Percentiles rank a stretch among this genome's conserved stretches.
These are phyloP conservation scores for Daldinia caldariorum DNA, from an alignment of 495 filamentous ascomycete genomes.

Conservation along the genomic window DNA sequence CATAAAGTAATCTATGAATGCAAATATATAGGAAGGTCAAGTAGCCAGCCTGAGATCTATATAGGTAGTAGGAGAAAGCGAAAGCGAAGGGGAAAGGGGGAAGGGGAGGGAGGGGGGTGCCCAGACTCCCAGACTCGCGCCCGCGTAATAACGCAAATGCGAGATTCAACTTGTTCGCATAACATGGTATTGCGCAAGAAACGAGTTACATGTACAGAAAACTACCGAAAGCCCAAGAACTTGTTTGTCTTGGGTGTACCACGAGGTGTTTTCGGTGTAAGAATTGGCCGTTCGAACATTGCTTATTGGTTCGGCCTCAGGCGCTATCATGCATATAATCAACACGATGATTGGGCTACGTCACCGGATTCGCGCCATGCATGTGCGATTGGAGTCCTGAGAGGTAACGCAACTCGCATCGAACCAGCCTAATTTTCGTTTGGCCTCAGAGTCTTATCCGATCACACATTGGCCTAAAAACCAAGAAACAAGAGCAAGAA, in stretches of 20 bases:
- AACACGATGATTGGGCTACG: conserved; percentile 14
- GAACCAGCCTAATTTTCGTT: conserved; percentile 19
- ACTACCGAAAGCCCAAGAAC: too few species aligned
- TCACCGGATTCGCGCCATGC: background rate
- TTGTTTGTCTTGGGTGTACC: too few species aligned
- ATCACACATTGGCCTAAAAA: background rate
- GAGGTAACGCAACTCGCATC: background rate
- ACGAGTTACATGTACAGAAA: too few species aligned
- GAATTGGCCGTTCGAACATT: background rate
- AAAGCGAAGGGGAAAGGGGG: background rate
- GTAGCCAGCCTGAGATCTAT: background rate
- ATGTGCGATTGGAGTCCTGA: background rate
- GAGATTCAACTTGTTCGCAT: background rate
- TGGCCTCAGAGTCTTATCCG: conserved; percentile 23
- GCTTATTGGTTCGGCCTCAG: conserved; percentile 1
- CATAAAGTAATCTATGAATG: background rate
- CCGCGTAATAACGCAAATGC: background rate
- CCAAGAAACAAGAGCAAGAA: too few species aligned
- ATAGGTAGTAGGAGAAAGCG: background rate
- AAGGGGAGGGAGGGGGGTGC: background rate
- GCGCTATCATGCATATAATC: background rate
- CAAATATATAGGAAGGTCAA: background rate
- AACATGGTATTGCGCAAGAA: background rate
- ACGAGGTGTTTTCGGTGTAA: background rate
- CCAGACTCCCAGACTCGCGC: too few species aligned